Base-by-base conservation (phyloP, 331 rosid genomes). In the Malus hybrid region DNA sequence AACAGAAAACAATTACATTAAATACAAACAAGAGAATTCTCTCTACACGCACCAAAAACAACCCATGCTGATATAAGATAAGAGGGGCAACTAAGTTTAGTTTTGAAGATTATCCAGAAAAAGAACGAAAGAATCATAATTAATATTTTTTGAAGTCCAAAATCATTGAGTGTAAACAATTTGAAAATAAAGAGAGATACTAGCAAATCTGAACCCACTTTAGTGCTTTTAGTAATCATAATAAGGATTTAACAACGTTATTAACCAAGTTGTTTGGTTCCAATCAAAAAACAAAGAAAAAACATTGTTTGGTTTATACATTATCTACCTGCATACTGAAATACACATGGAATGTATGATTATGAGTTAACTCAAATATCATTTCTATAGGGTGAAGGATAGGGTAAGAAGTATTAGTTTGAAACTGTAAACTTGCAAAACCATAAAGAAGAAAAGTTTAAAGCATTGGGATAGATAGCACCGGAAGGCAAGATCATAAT, bases 1-100 rank as follows among this genome's bases (percentile, higher is more conserved):
- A 73, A 86, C 75, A 79, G 70, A 67, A 76, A 64, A 77, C 48
- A 56, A 20, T 9, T 56, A 66, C 18, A 34, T 70, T 39, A 50
- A 62, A 52, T 10, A 54, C 66, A 46, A 32, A 29, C 65, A 56
- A 14, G 57, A 71, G 14, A 13, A 72, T 20, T 7, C 36, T 56
- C 66, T 33, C 15, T 10, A 10, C 48, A 42, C 5, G 48, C 48
- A 42, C 48, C 48, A 42, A 42, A 42, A 10, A 42, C 46, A 42
- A 42, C 48, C 48, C 48, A 42, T 42, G 48, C 48, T 36, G 2
- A 33, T 31, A 28, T 20, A 64, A 28, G 63, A 29, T 65, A 64
- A 20, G 11, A 15, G 6, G 14, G 15, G 61, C 9, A 16, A 55
- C 31, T 14, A 71, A 71, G 28, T 32, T 28, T 44, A 19, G 8